Conservation (phyloP, 768 basidiomycete genomes). For the Steccherinum ochraceum region DNA sequence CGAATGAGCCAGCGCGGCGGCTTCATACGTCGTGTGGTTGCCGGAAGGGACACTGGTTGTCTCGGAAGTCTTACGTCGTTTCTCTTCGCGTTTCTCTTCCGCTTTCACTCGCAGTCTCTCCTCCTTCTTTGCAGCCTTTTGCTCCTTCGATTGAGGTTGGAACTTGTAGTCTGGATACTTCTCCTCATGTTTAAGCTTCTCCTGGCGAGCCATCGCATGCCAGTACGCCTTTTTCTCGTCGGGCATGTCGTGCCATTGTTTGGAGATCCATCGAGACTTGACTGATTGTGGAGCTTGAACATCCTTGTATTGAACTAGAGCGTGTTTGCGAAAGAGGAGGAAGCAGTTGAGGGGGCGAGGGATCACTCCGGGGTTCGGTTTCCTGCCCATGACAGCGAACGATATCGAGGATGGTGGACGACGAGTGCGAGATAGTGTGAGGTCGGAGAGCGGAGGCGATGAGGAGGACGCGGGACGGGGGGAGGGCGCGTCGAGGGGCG, state of each 20-base stretch:
- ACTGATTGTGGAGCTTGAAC: not conserved
- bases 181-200: slow-evolving; percentile 17
- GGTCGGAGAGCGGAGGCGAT: not conserved
- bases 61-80: not conserved
- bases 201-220: slow-evolving; percentile 14
- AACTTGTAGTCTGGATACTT: slow-evolving; percentile 23
- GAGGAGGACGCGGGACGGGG: not conserved
- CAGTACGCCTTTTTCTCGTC: slow-evolving; percentile 6
- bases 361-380: not conserved
- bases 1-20: not conserved
- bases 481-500: not conserved
- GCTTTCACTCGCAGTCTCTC: not conserved
- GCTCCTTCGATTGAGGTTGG: slow-evolving; percentile 17
- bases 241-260: too few species aligned
- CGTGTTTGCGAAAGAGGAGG: not conserved
- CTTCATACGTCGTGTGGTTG: not conserved
- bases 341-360: not conserved
- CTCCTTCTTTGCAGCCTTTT: slow-evolving; percentile 7
- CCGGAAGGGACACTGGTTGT: not conserved
- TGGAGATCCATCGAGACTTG: too few species aligned
- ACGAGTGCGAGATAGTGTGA: not conserved
- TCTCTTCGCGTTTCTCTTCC: not conserved
- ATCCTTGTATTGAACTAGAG: not conserved
- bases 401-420: not conserved
- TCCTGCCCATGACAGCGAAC: not conserved